Conservation (phyloP, 2,329 filamentous ascomycete species). For the Elsinoe australis region DNA sequence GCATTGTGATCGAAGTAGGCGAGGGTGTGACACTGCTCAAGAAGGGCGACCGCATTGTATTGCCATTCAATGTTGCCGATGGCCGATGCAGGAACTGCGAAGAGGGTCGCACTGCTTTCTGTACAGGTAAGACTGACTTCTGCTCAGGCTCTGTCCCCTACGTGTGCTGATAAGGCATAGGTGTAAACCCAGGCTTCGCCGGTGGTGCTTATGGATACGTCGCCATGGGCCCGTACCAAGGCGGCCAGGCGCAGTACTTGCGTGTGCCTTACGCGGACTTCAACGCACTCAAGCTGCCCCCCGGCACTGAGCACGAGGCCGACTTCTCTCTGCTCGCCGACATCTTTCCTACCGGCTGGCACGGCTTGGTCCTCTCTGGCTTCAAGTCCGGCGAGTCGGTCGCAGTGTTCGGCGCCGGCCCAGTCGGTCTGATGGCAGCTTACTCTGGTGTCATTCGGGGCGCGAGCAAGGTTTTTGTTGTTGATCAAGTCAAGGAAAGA, state of each 20-base stretch:
- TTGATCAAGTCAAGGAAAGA: slow-evolving; percentile 55
- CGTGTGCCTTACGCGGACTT: slow-evolving; percentile 61
- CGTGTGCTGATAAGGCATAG: slow-evolving; percentile 1
- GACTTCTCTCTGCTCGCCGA: slow-evolving; percentile 51
- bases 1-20: slow-evolving; percentile 49
- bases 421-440: slow-evolving; percentile 59
- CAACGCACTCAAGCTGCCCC: slow-evolving; percentile 55
- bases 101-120: slow-evolving; percentile 57
- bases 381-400: slow-evolving; percentile 56
- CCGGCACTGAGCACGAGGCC: slow-evolving; percentile 53
- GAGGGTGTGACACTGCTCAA: slow-evolving; percentile 53
- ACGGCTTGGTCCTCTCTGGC: slow-evolving; percentile 50
- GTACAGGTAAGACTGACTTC: slow-evolving; percentile 42
- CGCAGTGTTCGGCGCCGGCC: slow-evolving; percentile 57
- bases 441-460: slow-evolving; percentile 56
- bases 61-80: slow-evolving; percentile 59
- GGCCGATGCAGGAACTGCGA: slow-evolving; percentile 58
- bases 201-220: slow-evolving; percentile 54
- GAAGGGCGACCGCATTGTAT: slow-evolving; percentile 56
- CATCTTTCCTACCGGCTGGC: slow-evolving; percentile 49
- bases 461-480: slow-evolving; percentile 53
- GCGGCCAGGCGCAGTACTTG: slow-evolving; percentile 56
- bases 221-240: slow-evolving; percentile 44
- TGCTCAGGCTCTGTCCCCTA: too few species aligned
- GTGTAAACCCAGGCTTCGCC: slow-evolving; percentile 52